Conservation (phyloP, 2,329 filamentous ascomycete genomes). For the Aspergillus sclerotialis region DNA sequence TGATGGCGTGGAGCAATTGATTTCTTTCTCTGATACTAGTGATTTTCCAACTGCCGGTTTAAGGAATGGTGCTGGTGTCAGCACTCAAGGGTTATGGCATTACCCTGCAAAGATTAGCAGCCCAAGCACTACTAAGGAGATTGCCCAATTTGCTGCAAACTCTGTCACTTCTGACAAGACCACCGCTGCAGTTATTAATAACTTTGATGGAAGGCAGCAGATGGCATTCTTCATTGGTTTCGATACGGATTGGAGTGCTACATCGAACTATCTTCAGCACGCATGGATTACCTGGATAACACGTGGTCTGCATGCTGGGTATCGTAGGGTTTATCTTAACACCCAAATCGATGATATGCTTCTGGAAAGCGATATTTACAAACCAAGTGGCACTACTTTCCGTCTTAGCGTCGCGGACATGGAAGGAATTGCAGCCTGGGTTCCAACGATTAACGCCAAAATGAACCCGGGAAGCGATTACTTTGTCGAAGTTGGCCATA, state of each 20-base stretch:
- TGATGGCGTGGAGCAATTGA: slow-evolving; percentile 42
- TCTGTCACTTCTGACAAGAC: slow-evolving; percentile 32
- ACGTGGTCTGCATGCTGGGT: slow-evolving; percentile 50
- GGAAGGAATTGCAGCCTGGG: slow-evolving; percentile 38
- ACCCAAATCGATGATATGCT: slow-evolving; percentile 60
- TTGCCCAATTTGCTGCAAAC: slow-evolving; percentile 48
- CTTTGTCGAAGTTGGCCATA: slow-evolving; percentile 50
- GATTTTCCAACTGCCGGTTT: slow-evolving; percentile 51
- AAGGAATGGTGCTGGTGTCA: slow-evolving; percentile 43
- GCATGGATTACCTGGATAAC: slow-evolving; percentile 58
- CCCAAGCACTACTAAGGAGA: slow-evolving; percentile 45
- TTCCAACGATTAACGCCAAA: slow-evolving; percentile 36
- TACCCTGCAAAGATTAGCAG: slow-evolving; percentile 52
- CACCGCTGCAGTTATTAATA: slow-evolving; percentile 55
- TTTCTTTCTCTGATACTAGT: slow-evolving; percentile 49
- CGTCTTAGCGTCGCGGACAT: slow-evolving; percentile 44
- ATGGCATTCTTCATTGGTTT: slow-evolving; percentile 57
- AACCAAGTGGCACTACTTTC: slow-evolving; percentile 43
- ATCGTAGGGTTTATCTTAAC: slow-evolving; percentile 48
- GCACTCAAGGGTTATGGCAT: slow-evolving; percentile 50
- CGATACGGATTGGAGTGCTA: slow-evolving; percentile 45
- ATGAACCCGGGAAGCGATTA: slow-evolving; percentile 47
- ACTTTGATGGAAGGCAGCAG: slow-evolving; percentile 50
- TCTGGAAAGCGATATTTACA: slow-evolving; percentile 45
- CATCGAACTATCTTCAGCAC: slow-evolving; percentile 55